phyloP scores from a whole-genome alignment of 495 filamentous ascomycete genomes.

The Daldinia vernicosa region DNA sequence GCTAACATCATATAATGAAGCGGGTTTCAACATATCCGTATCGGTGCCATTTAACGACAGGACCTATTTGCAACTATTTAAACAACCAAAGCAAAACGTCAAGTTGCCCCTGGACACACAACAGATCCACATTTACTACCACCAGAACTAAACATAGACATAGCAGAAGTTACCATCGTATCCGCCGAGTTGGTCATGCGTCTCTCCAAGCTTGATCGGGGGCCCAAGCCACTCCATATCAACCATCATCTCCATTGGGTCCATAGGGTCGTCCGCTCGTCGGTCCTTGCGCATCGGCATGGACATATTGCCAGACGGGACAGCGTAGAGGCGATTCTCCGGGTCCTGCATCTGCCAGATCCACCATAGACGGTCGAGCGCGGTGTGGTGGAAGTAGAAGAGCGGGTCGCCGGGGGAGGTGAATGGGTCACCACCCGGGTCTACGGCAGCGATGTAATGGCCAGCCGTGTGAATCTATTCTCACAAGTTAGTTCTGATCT shows the following conservation, averaged over 20 bases:
- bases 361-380: constrained; percentile 67
- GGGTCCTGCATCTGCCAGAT: constrained; percentile 63
- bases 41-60: neutral
- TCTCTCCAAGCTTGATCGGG: constrained; percentile 45
- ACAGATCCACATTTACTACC: neutral
- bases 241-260: constrained; percentile 41
- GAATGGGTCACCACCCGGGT: constrained; percentile 66
- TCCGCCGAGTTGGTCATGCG: constrained; percentile 51
- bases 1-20: too few species aligned
- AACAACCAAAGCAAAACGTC: neutral
- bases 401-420: constrained; percentile 61
- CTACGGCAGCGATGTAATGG: constrained; percentile 68
- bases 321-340: constrained; percentile 35
- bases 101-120: neutral
- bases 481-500: constrained; percentile 46
- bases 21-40: too few species aligned
- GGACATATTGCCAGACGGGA: constrained; percentile 37
- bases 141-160: constrained; percentile 45
- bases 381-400: constrained; percentile 66
- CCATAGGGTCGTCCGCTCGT: constrained; percentile 23
- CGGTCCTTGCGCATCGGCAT: constrained; percentile 31
- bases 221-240: constrained; percentile 50
- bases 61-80: neutral
- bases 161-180: constrained; percentile 50
- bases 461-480: constrained; percentile 66